These are phyloP conservation scores for Adenanthera pavonina DNA, from an alignment of 306 rosid species.

Conservation along the genomic window DNA sequence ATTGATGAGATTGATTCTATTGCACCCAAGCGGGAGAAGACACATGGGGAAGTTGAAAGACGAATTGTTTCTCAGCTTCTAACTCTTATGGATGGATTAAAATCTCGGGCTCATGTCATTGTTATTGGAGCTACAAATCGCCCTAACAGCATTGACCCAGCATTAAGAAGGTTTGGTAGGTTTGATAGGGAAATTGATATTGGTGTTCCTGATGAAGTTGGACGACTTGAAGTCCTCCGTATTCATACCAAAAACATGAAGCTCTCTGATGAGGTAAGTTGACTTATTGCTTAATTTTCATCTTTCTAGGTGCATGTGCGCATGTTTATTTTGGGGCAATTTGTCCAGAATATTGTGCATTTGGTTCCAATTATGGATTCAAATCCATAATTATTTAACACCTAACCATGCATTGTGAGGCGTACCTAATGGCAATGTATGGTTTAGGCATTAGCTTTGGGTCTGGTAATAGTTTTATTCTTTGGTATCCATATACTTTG, in stretches of 20 bases:
- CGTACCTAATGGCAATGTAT: conserved; percentile 9
- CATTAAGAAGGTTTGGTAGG: conserved; percentile 73
- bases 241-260: conserved; percentile 75
- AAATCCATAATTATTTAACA: background rate
- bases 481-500: background rate
- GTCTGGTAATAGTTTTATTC: background rate
- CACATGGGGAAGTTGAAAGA: conserved; percentile 72
- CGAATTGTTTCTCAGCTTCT: conserved; percentile 69
- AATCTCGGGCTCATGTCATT: conserved; percentile 68
- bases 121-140: conserved; percentile 76
- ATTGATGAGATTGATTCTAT: conserved; percentile 74
- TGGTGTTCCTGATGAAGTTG: conserved; percentile 74
- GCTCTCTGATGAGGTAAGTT: conserved; percentile 67
- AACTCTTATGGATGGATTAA: conserved; percentile 73
- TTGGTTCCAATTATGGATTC: background rate
- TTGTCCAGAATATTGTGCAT: background rate
- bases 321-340: background rate
- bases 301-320: background rate
- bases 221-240: conserved; percentile 74
- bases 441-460: background rate
- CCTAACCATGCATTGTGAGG: background rate
- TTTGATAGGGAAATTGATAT: conserved; percentile 78
- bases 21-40: conserved; percentile 77
- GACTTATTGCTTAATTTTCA: background rate
- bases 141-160: conserved; percentile 69